A percentile compares a stretch with the other conserved stretches of the same genome.
Conservation (phyloP, 768 basidiomycete species). For the Gautieria morchelliformis region DNA sequence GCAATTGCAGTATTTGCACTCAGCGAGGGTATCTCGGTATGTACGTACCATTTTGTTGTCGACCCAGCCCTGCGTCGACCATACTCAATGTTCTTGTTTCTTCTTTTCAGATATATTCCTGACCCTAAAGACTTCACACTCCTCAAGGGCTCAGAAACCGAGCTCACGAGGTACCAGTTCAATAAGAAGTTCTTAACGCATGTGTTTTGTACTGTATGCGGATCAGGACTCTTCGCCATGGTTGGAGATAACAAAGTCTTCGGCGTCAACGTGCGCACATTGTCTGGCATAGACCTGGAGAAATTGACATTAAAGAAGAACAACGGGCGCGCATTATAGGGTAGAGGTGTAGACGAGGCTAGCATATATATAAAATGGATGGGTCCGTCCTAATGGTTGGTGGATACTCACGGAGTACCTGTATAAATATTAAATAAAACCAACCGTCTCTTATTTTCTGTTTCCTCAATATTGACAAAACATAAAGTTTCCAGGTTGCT, state of each 20-base stretch:
- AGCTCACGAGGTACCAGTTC: not conserved
- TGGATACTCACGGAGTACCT: too few species aligned
- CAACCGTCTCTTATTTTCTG: too few species aligned
- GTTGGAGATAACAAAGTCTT: not conserved
- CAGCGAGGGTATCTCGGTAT: not conserved
- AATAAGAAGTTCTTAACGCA: not conserved
- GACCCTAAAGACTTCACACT: conserved; percentile 1
- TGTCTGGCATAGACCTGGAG: not conserved
- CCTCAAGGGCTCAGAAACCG: not conserved
- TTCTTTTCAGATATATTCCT: not conserved
- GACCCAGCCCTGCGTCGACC: not conserved
- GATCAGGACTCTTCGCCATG: not conserved
- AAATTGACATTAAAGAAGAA: not conserved
- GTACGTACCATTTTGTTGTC: not conserved
- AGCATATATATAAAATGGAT: too few species aligned
- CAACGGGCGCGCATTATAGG: too few species aligned
- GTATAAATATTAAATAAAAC: too few species aligned
- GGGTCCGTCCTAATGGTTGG: too few species aligned
- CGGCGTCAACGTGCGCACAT: not conserved
- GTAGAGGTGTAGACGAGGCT: too few species aligned
- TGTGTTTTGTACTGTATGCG: not conserved
- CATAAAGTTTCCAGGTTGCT: too few species aligned
- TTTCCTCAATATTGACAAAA: too few species aligned
- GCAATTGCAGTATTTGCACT: conserved; percentile 5
- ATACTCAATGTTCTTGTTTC: not conserved